These are phyloP conservation scores for Babesia ovis DNA, from an alignment of 169 alveolate species.

Conservation along the genomic window DNA sequence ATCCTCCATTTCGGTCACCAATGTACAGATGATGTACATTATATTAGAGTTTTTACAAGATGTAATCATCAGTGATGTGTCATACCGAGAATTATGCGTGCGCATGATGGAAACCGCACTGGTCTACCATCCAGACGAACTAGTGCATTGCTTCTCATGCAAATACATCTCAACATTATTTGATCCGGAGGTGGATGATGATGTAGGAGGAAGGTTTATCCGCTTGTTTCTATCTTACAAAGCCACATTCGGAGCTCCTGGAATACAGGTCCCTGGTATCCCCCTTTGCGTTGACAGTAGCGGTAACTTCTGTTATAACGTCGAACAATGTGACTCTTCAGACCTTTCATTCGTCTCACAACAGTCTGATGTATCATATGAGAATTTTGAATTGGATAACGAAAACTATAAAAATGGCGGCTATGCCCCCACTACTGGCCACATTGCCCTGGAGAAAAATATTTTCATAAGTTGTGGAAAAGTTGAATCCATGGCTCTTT, in stretches of 20 bases:
- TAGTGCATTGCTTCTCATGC: slow-evolving; percentile 40
- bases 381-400: background rate
- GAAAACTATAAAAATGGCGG: background rate
- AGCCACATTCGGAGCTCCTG: slow-evolving; percentile 53
- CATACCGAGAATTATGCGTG: slow-evolving; percentile 31
- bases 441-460: background rate
- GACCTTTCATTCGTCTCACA: slow-evolving; percentile 1
- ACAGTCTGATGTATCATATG: background rate
- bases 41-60: slow-evolving; percentile 36
- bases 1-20: slow-evolving; percentile 57
- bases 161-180: slow-evolving; percentile 42
- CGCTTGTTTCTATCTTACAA: slow-evolving; percentile 55
- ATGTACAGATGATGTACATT: slow-evolving; percentile 45
- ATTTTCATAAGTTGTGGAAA: slow-evolving; percentile 27
- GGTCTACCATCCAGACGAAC: slow-evolving; percentile 65
- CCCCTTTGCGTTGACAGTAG: slow-evolving; percentile 34
- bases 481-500: slow-evolving; percentile 43
- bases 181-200: slow-evolving; percentile 53
- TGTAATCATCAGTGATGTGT: slow-evolving; percentile 21
- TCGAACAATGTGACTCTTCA: background rate
- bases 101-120: slow-evolving; percentile 62
- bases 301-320: slow-evolving; percentile 35
- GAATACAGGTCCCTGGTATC: slow-evolving; percentile 11
- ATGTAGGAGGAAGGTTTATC: slow-evolving; percentile 56
- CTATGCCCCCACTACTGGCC: background rate